These are phyloP conservation scores for Phytophthora agathidicida DNA, from an alignment of 352 stramenopile species.

Conservation along the genomic window DNA sequence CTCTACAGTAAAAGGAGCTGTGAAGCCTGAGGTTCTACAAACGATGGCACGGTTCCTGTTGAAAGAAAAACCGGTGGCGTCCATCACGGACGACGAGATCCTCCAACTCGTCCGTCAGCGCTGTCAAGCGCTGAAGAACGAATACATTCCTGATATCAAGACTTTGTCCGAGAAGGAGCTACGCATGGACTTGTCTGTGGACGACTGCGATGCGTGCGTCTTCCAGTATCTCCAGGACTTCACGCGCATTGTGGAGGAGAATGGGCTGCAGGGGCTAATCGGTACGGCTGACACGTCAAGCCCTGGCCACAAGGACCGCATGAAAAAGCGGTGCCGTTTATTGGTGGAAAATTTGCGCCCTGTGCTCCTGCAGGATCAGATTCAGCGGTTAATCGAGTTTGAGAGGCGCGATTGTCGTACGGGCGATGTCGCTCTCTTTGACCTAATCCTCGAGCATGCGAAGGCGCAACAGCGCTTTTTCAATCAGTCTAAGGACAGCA, in stretches of 20 bases:
- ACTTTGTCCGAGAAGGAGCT: constrained; percentile 15
- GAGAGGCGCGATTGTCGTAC: constrained; percentile 8
- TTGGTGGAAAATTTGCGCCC: constrained; percentile 3
- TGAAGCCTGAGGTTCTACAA: constrained; percentile 20
- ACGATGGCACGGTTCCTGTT: constrained; percentile 19
- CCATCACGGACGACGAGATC: constrained; percentile 15
- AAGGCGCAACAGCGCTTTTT: constrained; percentile 9
- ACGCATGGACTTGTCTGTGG: constrained; percentile 16
- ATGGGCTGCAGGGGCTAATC: constrained; percentile 14
- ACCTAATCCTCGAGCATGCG: constrained; percentile 15
- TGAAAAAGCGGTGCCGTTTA: constrained; percentile 4
- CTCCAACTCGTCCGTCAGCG: constrained; percentile 7
- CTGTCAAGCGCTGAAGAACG: constrained; percentile 18
- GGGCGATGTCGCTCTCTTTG: constrained; percentile 2
- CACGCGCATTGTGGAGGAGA: constrained; percentile 15
- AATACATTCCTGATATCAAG: constrained; percentile 19
- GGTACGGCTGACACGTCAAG: background rate
- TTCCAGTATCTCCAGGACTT: constrained; percentile 27
- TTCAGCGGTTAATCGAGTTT: constrained; percentile 16
- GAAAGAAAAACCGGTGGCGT: constrained; percentile 9
- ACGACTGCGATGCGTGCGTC: constrained; percentile 12
- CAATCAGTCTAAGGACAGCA: background rate
- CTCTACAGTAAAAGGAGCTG: constrained; percentile 15
- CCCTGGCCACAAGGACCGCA: background rate
- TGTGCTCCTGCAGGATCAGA: background rate